Evolutionary conservation across 225 moss, liverwort and hornwort species (phyloP).

Genomic region (Ulota crispa): DNA sequence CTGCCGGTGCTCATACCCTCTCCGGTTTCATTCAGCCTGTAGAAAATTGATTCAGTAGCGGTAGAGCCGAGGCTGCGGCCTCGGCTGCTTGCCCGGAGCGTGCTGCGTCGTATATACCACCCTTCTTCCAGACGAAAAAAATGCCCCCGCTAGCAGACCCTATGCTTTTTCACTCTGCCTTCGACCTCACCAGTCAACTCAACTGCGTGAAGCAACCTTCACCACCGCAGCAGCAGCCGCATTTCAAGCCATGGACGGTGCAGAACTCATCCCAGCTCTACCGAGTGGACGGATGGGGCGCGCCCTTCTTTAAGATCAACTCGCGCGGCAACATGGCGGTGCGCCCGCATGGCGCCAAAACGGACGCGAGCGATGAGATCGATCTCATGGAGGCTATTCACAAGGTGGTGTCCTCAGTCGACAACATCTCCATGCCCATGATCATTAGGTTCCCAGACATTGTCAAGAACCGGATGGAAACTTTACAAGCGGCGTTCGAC

Average conservation of each 20-base stretch:
- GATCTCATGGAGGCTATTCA: conserved; percentile 68
- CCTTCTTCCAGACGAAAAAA: conserved; percentile 78
- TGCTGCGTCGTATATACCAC: conserved; percentile 75
- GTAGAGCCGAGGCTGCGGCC: conserved; percentile 99
- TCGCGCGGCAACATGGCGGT: conserved; percentile 67
- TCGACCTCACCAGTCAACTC: conserved; percentile 34
- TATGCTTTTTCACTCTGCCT: conserved; percentile 47
- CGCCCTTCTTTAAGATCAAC: conserved; percentile 84
- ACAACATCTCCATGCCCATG: conserved; percentile 58
- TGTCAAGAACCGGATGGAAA: conserved; percentile 60
- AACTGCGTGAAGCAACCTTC: conserved; percentile 35
- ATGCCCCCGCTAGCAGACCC: conserved; percentile 99
- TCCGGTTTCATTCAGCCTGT: conserved; percentile 50
- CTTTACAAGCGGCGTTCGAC: conserved; percentile 71
- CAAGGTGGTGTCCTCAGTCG: conserved; percentile 51
- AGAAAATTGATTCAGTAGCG: conserved; percentile 99
- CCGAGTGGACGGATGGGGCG: conserved; percentile 91
- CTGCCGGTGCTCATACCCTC: background rate
- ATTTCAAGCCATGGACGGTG: conserved; percentile 60
- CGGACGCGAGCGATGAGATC: conserved; percentile 50
- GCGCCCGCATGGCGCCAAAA: conserved; percentile 58
- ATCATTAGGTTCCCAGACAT: conserved; percentile 80
- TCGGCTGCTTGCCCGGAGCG: conserved; percentile 99
- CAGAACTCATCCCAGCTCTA: conserved; percentile 65
- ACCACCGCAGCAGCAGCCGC: no score